Percentiles rank a stretch among this genome's conserved stretches.
Conservation (phyloP, 805 yeast species). For the Candida incommunis region DNA sequence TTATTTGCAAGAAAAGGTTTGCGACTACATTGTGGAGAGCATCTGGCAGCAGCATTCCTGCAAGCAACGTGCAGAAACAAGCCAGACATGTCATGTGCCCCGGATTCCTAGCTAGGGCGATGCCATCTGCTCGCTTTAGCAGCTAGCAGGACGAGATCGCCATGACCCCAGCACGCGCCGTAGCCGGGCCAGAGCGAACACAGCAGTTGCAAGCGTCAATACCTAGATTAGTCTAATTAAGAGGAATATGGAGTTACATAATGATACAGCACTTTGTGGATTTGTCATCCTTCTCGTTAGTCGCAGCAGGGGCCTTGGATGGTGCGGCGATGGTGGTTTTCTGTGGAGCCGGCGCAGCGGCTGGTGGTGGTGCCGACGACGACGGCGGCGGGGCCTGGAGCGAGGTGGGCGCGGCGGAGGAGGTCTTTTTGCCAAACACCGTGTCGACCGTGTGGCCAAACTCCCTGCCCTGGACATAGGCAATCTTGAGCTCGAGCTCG, state of each 20-base stretch:
- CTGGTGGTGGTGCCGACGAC: constrained; percentile 7
- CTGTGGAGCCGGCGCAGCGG: constrained; percentile 4
- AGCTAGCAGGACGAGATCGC: too few relatives aligned
- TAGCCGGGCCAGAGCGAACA: too few relatives aligned
- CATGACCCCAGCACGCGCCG: too few relatives aligned
- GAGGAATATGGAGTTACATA: constrained; percentile 2
- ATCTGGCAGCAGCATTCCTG: too few relatives aligned
- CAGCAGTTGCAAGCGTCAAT: too few relatives aligned
- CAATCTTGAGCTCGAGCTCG: constrained; percentile 48
- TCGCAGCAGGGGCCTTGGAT: not conserved
- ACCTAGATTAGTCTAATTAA: not conserved
- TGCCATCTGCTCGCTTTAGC: too few relatives aligned
- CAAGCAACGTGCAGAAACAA: too few relatives aligned
- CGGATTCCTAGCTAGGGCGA: too few relatives aligned
- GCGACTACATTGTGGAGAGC: too few relatives aligned
- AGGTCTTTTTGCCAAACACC: constrained; percentile 5
- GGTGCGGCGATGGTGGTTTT: not conserved
- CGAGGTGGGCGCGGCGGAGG: constrained; percentile 4
- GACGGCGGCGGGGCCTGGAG: constrained; percentile 6
- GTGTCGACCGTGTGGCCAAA: constrained; percentile 33
- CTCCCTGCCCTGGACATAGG: constrained; percentile 50
- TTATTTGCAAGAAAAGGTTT: too few relatives aligned
- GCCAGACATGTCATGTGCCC: not conserved
- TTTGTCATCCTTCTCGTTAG: not conserved
- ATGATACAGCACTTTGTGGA: constrained; percentile 8